These are phyloP conservation scores for Diaporthe aspalathi DNA, from an alignment of 2,329 filamentous ascomycete species.

Conservation along the genomic window DNA sequence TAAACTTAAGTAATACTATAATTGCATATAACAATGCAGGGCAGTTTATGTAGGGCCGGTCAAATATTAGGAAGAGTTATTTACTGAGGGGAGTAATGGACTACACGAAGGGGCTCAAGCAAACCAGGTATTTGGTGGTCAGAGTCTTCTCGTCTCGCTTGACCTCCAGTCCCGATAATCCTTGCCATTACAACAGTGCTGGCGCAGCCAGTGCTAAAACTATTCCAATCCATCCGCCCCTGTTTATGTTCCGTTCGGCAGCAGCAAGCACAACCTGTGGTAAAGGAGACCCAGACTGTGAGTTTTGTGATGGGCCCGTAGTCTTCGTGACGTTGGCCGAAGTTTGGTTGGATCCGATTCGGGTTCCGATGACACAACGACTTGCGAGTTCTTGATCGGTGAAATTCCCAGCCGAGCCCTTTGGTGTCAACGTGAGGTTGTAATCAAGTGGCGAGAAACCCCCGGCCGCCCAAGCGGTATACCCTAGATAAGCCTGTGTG, in stretches of 20 bases:
- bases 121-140: too few relatives aligned
- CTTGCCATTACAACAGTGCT: not conserved
- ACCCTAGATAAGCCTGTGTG: slow-evolving; percentile 58
- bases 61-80: too few relatives aligned
- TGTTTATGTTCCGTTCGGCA: not conserved
- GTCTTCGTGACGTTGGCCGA: not conserved
- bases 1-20: too few relatives aligned
- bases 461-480: slow-evolving; percentile 60
- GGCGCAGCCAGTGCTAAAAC: not conserved
- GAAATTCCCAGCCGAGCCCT: slow-evolving; percentile 40
- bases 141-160: too few relatives aligned
- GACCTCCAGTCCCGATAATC: too few relatives aligned
- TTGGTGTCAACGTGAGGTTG: slow-evolving; percentile 56
- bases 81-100: too few relatives aligned
- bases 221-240: not conserved
- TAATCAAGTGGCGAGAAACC: slow-evolving; percentile 55
- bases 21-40: too few relatives aligned
- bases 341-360: slow-evolving; percentile 5
- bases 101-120: too few relatives aligned
- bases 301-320: not conserved
- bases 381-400: slow-evolving; percentile 35
- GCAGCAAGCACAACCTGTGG: slow-evolving; percentile 6
- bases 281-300: not conserved
- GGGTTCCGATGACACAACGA: slow-evolving; percentile 29
- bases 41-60: too few relatives aligned